Conservation (phyloP, 192 early-diverging fungal genomes). For the Podila minutissima region DNA sequence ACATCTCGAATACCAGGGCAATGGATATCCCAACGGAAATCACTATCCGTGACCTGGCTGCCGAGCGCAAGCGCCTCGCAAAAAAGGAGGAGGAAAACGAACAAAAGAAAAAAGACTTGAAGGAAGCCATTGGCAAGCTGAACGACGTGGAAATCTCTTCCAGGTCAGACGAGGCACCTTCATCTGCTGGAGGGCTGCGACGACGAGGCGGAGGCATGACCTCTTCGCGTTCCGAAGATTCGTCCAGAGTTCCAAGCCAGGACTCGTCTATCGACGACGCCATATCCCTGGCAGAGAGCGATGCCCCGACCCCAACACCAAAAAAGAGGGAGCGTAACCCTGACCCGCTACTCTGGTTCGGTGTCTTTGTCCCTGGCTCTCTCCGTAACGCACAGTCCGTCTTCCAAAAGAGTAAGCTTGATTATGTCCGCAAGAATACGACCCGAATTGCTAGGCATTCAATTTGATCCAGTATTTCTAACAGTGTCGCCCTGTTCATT, state of each 20-base stretch:
- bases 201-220: slow-evolving; percentile 16
- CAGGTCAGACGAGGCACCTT: not conserved
- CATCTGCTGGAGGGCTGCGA: slow-evolving; percentile 3
- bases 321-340: slow-evolving; percentile 44
- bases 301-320: not conserved
- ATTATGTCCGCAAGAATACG: slow-evolving; percentile 1
- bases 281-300: not conserved
- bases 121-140: not conserved
- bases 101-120: not conserved
- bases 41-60: slow-evolving; percentile 11
- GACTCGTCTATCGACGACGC: not conserved
- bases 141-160: not conserved
- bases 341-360: slow-evolving; percentile 48
- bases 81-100: slow-evolving; percentile 1
- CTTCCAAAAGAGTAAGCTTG: slow-evolving; percentile 32
- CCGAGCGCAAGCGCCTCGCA: slow-evolving; percentile 4
- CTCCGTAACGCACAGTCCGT: slow-evolving; percentile 34
- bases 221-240: not conserved
- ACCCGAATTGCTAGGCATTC: not conserved
- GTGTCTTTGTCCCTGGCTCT: slow-evolving; percentile 42
- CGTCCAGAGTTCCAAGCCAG: not conserved
- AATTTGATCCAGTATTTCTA: not conserved
- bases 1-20: slow-evolving; percentile 1
- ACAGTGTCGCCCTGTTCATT: not conserved
- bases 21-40: not conserved